Conservation (phyloP, 768 basidiomycete species). For the Chalciporus piperatus region DNA sequence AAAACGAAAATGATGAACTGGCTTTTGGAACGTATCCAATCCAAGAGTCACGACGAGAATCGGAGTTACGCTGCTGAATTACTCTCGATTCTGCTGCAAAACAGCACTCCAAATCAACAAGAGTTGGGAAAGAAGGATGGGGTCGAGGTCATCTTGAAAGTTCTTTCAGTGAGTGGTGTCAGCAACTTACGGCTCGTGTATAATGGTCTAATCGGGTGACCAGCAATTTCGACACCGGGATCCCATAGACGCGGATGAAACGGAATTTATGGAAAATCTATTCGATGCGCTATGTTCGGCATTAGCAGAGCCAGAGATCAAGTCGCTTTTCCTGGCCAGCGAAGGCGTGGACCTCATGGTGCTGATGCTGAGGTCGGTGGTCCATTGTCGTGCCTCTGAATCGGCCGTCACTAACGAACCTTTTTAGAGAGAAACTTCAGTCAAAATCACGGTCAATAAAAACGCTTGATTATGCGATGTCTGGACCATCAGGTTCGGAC, state of each 20-base stretch:
- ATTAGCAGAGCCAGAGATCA: slow-evolving; percentile 74
- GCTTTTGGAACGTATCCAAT: slow-evolving; percentile 73
- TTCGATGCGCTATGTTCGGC: slow-evolving; percentile 90
- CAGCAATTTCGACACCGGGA: slow-evolving; percentile 88
- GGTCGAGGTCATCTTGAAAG: slow-evolving; percentile 71
- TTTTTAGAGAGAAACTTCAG: slow-evolving; percentile 72
- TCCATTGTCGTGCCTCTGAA: not conserved
- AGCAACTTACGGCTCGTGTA: not conserved
- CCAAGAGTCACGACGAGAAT: slow-evolving; percentile 82
- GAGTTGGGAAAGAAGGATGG: slow-evolving; percentile 72
- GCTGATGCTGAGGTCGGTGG: slow-evolving; percentile 89
- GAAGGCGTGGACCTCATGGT: slow-evolving; percentile 98
- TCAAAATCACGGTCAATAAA: slow-evolving; percentile 86
- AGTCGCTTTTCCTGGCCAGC: slow-evolving; percentile 76
- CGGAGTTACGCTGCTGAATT: slow-evolving; percentile 91
- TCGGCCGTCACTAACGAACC: not conserved
- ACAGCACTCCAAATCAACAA: slow-evolving; percentile 64
- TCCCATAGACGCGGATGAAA: slow-evolving; percentile 84
- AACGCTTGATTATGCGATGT: slow-evolving; percentile 86
- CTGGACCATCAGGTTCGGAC: slow-evolving; percentile 63
- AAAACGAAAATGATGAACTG: slow-evolving; percentile 77
- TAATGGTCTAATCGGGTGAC: slow-evolving; percentile 9
- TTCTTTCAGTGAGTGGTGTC: slow-evolving; percentile 67
- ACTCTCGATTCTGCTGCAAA: slow-evolving; percentile 86
- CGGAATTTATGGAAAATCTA: slow-evolving; percentile 97